Evolutionary conservation across 148 eudicot species (phyloP).

Genomic region (Hydrangea macrophylla): DNA sequence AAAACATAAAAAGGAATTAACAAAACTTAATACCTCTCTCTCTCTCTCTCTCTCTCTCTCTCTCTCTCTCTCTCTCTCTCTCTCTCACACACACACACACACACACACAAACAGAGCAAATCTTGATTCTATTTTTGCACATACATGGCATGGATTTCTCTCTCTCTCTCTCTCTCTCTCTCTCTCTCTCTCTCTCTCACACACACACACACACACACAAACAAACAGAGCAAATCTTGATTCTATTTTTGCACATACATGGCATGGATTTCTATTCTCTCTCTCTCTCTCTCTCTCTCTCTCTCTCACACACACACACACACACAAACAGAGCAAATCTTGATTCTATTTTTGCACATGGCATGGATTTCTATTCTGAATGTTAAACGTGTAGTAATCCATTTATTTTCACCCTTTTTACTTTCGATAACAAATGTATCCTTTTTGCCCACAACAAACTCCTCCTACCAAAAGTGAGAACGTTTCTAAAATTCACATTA

Average conservation of each 20-base stretch:
- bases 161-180: too few relatives aligned
- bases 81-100: not conserved
- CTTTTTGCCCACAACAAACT: not conserved
- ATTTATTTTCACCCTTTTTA: not conserved
- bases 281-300: too few relatives aligned
- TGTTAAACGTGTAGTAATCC: not conserved
- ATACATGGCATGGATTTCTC: not conserved
- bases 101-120: not conserved
- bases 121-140: not conserved
- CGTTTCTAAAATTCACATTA: not conserved
- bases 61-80: too few relatives aligned
- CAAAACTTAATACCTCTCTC: too few relatives aligned
- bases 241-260: not conserved
- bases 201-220: not conserved
- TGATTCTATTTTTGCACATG: not conserved
- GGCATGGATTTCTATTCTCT: not conserved
- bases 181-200: too few relatives aligned
- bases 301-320: not conserved
- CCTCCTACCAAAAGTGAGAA: not conserved
- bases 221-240: not conserved
- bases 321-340: not conserved
- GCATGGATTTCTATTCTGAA: not conserved
- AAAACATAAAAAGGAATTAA: not conserved
- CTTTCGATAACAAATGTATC: not conserved
- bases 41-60: too few relatives aligned